Percentiles rank a stretch among this genome's conserved stretches.
Conservation (phyloP, 2,329 filamentous ascomycete genomes). For the Alternaria arbusti region DNA sequence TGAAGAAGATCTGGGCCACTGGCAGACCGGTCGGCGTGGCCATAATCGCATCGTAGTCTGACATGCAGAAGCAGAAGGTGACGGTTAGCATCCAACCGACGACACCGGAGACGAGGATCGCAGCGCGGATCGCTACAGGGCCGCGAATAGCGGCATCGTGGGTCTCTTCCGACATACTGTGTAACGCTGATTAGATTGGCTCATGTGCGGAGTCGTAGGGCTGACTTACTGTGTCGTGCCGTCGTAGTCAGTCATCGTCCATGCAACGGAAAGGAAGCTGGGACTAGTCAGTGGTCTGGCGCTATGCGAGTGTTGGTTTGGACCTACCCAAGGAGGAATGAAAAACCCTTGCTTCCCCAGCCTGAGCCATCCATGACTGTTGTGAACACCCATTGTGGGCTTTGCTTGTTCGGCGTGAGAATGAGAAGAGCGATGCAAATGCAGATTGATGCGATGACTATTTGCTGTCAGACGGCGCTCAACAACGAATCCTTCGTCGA, state of each 20-base stretch:
- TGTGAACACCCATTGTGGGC: conserved; percentile 66
- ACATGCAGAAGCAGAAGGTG: conserved; percentile 68
- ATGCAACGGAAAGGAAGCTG: conserved; percentile 62
- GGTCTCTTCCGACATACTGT: conserved; percentile 70
- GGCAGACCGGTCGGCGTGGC: conserved; percentile 65
- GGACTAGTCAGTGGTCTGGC: conserved; percentile 8
- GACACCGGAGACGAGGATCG: conserved; percentile 65
- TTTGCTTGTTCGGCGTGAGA: conserved; percentile 65
- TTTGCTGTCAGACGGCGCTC: conserved; percentile 9
- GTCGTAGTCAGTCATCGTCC: conserved; percentile 74
- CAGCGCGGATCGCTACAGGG: conserved; percentile 64
- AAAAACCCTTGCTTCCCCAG: conserved; percentile 67
- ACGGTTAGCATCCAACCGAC: conserved; percentile 69
- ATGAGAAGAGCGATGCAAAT: conserved; percentile 66
- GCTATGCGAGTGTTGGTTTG: not conserved
- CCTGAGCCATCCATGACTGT: conserved; percentile 67
- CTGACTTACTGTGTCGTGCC: conserved; percentile 66
- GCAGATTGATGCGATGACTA: conserved; percentile 63
- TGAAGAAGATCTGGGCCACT: conserved; percentile 64
- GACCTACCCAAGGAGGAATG: conserved; percentile 64
- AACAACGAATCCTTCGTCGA: not conserved
- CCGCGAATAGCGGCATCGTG: conserved; percentile 67
- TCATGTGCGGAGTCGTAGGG: conserved; percentile 21
- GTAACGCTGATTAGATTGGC: conserved; percentile 29
- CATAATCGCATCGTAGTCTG: conserved; percentile 63